Percentiles rank a stretch among this genome's conserved stretches.
phyloP scores from a whole-genome alignment of 345 rosid genomes.

The Pistacia vera region DNA sequence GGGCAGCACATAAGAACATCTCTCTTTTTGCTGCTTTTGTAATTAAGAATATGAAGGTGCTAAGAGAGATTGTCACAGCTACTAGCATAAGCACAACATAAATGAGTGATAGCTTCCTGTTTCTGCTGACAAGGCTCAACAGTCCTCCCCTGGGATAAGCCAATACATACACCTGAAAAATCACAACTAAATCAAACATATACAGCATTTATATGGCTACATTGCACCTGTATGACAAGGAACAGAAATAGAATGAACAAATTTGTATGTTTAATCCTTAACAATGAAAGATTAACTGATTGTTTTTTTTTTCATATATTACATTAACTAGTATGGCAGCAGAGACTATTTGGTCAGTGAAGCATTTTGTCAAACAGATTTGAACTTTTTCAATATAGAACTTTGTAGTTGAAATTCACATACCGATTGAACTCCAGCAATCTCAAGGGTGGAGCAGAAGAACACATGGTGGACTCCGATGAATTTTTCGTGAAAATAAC shows the following conservation, averaged over 20 bases:
- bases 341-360: too few species aligned
- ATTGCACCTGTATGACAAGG: background rate
- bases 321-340: too few species aligned
- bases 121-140: conserved; percentile 17
- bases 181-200: too few species aligned
- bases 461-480: conserved; percentile 24
- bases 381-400: too few species aligned
- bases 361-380: too few species aligned
- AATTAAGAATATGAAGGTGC: conserved; percentile 27
- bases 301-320: too few species aligned
- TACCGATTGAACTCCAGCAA: conserved; percentile 41
- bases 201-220: too few species aligned
- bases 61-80: conserved; percentile 15
- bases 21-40: conserved; percentile 47
- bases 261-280: too few species aligned
- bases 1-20: conserved; percentile 38
- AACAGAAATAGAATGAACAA: background rate
- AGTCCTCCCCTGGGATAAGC: conserved; percentile 22
- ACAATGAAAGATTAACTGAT: too few species aligned
- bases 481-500: conserved; percentile 7
- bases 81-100: conserved; percentile 27
- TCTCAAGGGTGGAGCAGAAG: conserved; percentile 34
- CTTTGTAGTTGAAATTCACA: background rate
- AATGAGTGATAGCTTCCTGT: conserved; percentile 19
- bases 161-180: conserved; percentile 35